Base-by-base conservation (phyloP, 75 land plant species). In the Cryptomeria japonica region DNA sequence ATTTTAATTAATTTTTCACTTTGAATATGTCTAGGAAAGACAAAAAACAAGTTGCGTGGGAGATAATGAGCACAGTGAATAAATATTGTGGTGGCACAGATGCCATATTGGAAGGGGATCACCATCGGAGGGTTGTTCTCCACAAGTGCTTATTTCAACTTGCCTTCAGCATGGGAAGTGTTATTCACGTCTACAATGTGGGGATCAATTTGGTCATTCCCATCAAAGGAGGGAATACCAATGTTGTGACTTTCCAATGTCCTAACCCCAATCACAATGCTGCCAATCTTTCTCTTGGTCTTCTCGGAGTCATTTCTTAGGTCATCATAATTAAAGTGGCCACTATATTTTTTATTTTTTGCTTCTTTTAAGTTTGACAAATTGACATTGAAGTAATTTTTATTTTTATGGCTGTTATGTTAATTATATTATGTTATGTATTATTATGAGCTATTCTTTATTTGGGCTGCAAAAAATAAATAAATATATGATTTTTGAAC, bases 71-170 rank as follows among this genome's bases (percentile, higher is more conserved):
- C 14, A 90, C 87, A 11, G 92, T 93, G 68, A 86, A 56, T 86
- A 1, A 89, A 92, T 42, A 85, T 96, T 36, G 93, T 95, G 28
- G 76, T 96, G 88, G 93, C 93, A 3, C 92, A 94, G 55, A 13
- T 93, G 11, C 98, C 98, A 0, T 96, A 96, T 85, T 96, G 98
- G 98, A 91, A 91, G 88, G 96, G 96, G 14, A 36, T 96, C 70
- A 93, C 94, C 14, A 78, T 96, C 28, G 95, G 92, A 12, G 96
- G 98, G 4, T 1, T 95, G 47, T 47, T 96, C 25, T 79, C 90
- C 18, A 95, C 95, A 5, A 96, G 96, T 5, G 94, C 96, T 14
- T 96, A 96, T 82, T 96, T 96, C 18, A 95, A 95, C 92, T 88
- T 0, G 36, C 92, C 15, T 94, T 89, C 89, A 93, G 95, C 39